Evolutionary conservation across 2,329 filamentous ascomycete species (phyloP), one percentile per base, ranked within the genome.

Genomic region (Podosphaera leucotricha): DNA sequence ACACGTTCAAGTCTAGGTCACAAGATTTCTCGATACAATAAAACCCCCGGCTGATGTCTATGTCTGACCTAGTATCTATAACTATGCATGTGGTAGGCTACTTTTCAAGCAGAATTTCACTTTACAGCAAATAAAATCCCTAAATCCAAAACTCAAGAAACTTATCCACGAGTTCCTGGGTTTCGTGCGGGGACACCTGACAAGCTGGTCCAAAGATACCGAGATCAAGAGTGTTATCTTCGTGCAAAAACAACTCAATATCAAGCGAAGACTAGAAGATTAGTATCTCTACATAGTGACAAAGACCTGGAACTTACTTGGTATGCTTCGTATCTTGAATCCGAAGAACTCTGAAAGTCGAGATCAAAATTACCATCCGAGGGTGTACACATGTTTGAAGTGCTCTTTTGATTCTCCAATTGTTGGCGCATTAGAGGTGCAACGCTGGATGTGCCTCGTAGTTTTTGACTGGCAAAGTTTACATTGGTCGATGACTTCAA

Each of bases 401-500:
- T n/a, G n/a, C n/a, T n/a, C n/a, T 33, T 11, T 33, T 13, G 8
- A 3, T 33, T 33, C 28, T 7, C 6, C 28, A 6, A 33, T 11
- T 3, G 6, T 13, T 33, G 6, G 8, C 28, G 28, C 6, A 33
- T 13, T 11, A 33, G 11, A 33, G 28, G 28, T 33, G 28, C 4
- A 13, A 33, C 28, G 15, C 10, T 33, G 28, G 28, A 6, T 11
- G 28, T 13, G 15, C 28, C 28, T 4, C 8, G 28, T n/a, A 3
- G 3, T 33, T 13, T n/a, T 3, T 33, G 10, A 33, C 15, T 6
- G 6, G 28, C 28, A 6, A 33, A n/a, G 3, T 6, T 33, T 4
- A 33, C 16, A 21, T 15, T 46, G 26, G n/a, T 38, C 43, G 45
- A 30, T 41, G 45, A 38, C 38, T 55, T 73, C 16, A 92, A 59